Conservation (phyloP, 148 eudicot genomes). For the Vaccinium darrowii region DNA sequence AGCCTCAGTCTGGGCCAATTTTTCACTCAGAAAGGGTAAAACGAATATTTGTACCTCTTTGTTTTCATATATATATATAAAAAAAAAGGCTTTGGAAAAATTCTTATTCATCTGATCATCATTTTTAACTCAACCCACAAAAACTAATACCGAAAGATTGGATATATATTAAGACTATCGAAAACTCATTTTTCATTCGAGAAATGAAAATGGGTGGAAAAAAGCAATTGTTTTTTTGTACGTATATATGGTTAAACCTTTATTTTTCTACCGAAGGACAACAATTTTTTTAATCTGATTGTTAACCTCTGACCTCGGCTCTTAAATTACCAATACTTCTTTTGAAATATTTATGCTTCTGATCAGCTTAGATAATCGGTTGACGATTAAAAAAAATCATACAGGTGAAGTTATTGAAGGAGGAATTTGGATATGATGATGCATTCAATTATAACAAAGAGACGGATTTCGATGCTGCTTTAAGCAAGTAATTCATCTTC, state of each 20-base stretch:
- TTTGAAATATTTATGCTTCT: no score
- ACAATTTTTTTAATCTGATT: no score
- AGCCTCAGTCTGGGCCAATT: not conserved
- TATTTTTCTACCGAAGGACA: no score
- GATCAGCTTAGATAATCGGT: no score
- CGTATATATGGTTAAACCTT: no score
- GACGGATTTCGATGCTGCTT: conserved; percentile 37
- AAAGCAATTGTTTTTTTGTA: no score
- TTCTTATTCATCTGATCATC: not conserved
- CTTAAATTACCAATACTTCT: no score
- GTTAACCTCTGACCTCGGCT: not conserved
- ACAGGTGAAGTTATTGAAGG: conserved; percentile 38
- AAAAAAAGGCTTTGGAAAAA: not conserved
- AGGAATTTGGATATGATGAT: conserved; percentile 42
- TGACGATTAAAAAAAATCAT: not conserved
- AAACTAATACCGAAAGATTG: no score
- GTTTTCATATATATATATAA: not conserved
- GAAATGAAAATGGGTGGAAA: no score
- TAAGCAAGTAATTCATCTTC: conserved; percentile 29
- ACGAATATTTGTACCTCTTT: not conserved
- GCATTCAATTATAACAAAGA: conserved; percentile 38
- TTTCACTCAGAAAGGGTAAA: no score
- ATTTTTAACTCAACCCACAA: not conserved
- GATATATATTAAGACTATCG: no score
- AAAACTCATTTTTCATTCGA: no score